Evolutionary conservation across 2,329 filamentous ascomycete genomes (phyloP).

Genomic region (Ophiostoma perfectum): DNA sequence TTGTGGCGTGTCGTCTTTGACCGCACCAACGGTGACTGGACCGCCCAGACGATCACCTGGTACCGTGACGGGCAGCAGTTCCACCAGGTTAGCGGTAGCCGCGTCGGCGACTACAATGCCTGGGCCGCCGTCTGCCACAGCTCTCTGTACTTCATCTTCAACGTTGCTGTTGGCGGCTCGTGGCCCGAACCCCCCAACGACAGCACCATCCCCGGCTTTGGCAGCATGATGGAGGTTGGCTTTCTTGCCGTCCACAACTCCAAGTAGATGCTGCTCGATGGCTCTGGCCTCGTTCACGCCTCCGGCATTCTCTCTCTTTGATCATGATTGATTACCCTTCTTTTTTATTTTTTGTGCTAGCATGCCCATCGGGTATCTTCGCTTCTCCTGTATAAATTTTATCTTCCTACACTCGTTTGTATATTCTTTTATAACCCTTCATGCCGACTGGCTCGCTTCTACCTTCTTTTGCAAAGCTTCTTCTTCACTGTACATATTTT

Average conservation of each 20-base stretch:
- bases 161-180: slow-evolving; percentile 44
- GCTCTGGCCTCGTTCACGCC: not conserved
- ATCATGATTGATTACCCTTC: not conserved
- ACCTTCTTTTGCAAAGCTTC: not conserved
- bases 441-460: not conserved
- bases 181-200: slow-evolving; percentile 35
- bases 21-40: slow-evolving; percentile 41
- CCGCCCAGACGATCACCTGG: slow-evolving; percentile 46
- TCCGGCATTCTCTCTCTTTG: no score
- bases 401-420: not conserved
- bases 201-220: slow-evolving; percentile 35
- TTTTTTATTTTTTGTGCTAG: not conserved
- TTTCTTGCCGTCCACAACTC: slow-evolving; percentile 39
- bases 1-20: slow-evolving; percentile 46
- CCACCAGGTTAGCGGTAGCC: slow-evolving; percentile 39
- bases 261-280: not conserved
- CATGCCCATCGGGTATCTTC: not conserved
- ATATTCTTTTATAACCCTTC: slow-evolving; percentile 12
- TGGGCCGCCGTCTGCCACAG: slow-evolving; percentile 43
- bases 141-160: slow-evolving; percentile 44
- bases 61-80: slow-evolving; percentile 42
- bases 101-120: slow-evolving; percentile 38
- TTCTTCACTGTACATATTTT: not conserved
- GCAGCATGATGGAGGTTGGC: slow-evolving; percentile 39
- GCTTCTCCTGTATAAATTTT: slow-evolving; percentile 17